These are phyloP conservation scores for Ocimum tenuiflorum DNA, from an alignment of 257 asterid species.

Conservation along the genomic window DNA sequence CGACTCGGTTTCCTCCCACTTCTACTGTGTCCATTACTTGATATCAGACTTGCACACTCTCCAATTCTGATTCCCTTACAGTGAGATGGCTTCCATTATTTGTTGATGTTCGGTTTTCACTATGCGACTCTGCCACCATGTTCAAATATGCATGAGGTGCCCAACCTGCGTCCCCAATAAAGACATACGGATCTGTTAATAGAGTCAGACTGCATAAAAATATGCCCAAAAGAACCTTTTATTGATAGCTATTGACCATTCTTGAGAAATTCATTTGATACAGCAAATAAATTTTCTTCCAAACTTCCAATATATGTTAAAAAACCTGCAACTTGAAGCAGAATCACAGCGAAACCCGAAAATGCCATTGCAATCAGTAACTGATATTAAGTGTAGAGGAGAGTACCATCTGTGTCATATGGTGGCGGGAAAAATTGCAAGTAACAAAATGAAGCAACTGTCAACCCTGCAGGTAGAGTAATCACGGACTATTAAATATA, in stretches of 20 bases:
- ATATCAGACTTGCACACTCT: conserved; percentile 33
- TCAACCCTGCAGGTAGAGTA: conserved; percentile 52
- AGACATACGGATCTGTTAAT: background rate
- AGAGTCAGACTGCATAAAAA: too few relatives aligned
- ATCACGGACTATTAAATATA: conserved; percentile 17
- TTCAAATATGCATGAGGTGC: conserved; percentile 80
- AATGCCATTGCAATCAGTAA: background rate
- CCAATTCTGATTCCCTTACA: conserved; percentile 38
- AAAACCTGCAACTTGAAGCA: too few relatives aligned
- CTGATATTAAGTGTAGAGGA: background rate
- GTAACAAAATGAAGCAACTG: conserved; percentile 81
- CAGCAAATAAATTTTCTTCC: too few relatives aligned
- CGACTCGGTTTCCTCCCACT: conserved; percentile 24
- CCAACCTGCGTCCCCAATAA: conserved; percentile 56
- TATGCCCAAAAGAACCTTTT: too few relatives aligned
- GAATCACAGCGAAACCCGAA: background rate
- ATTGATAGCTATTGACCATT: too few relatives aligned
- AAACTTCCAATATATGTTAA: background rate
- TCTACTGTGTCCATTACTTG: too few relatives aligned
- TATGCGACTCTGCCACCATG: conserved; percentile 66
- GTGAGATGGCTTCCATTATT: too few relatives aligned
- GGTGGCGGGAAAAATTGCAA: conserved; percentile 94
- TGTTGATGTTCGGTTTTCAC: conserved; percentile 27
- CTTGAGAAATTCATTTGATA: too few relatives aligned
- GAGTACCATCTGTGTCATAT: conserved; percentile 65